Evolutionary conservation across 2,329 filamentous ascomycete species (phyloP), one percentile per base, ranked within the genome.

Genomic region (Coniochaeta pulveracea): DNA sequence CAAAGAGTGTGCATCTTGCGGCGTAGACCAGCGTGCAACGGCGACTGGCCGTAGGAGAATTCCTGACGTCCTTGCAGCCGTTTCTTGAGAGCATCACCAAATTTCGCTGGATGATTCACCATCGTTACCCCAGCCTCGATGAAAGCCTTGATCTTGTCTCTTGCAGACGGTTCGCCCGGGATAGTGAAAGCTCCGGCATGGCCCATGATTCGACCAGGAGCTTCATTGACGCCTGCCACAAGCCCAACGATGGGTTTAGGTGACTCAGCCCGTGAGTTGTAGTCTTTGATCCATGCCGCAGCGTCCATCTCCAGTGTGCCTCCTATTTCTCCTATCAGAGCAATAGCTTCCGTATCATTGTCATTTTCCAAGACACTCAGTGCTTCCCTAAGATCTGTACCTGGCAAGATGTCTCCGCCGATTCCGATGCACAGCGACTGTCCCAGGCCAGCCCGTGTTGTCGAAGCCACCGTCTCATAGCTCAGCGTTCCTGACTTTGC

Each of bases 401-500:
- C 83, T 2, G 80, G 77, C 36, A 85, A 58, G 22, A 81, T 66
- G 47, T 88, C 83, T 3, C 83, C 83, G 3, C 83, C 83, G 62
- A 88, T 79, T 11, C 80, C 81, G 27, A 88, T 76, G 26, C 80
- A 82, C 6, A 86, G 58, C 46, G 79, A 85, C 52, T 89, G 83
- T 0, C 83, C 83, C 1, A 88, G 58, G 0, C 82, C 81, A n/a
- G 72, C 76, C 39, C 76, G 65, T 6, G 79, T 83, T 16, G 83
- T 76, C 2, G 80, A 77, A 0, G 78, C 82, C 1, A 86, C 82
- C 2, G 82, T 39, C 51, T 89, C 83, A 46, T 88, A 89, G 40
- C 80, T 85, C 25, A 89, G 57, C 0, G 83, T 89, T 1, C 82
- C 83, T 1, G 80, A 85, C 50, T 85, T 86, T n/a, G 80, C 80